Evolutionary conservation across 164 flowering plant species (phyloP), one percentile per base, ranked within the genome.

Genomic region (Liriodendron chinense): DNA sequence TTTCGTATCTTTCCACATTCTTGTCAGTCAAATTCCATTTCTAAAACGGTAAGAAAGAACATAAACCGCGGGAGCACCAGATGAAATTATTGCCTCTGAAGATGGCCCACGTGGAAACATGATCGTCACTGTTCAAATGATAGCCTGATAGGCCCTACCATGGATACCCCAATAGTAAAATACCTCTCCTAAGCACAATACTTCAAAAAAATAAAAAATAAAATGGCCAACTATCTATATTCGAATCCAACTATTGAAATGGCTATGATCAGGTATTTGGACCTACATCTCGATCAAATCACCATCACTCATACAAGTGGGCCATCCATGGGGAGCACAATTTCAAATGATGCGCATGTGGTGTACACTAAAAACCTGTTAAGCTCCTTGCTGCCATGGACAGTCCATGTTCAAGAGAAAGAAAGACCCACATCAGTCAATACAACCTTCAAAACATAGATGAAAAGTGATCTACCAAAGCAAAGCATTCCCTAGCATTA

Each of bases 1-100:
- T 43, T 72, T 65, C 34, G 67, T 74, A 66, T 74, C 80, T 80
- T 78, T 81, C 68, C 47, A 70, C 73, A 66, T 76, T 76, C 81
- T 81, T 86, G 86, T 85, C 86, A 83, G 81, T 73, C 6, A 18
- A 57, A 74, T 83, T 75, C 82, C 72, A 76, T 76, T 75, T 69
- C 66, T 10, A 49, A 53, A 12, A 12, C 59, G 13, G 16, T 12
- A 53, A 53, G 12, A 53, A 53, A 53, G 16, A 53, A 53, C 16
- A 14, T 53, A 53, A 16, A 2, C 59, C 18, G 59, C 59, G 16
- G 59, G 59, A 53, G 13, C 59, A 53, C 3, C 43, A 34, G 1
- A 2, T 34, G 43, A 34, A 34, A 34, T 34, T 34, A 4, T 34
- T 34, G 43, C 43, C 43, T 34, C 4, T 34, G 43, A 34, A 34